A percentile compares a stretch with the other conserved stretches of the same genome.
Evolutionary conservation across 2,329 filamentous ascomycete genomes (phyloP).

Genomic region (Lomentospora prolificans): DNA sequence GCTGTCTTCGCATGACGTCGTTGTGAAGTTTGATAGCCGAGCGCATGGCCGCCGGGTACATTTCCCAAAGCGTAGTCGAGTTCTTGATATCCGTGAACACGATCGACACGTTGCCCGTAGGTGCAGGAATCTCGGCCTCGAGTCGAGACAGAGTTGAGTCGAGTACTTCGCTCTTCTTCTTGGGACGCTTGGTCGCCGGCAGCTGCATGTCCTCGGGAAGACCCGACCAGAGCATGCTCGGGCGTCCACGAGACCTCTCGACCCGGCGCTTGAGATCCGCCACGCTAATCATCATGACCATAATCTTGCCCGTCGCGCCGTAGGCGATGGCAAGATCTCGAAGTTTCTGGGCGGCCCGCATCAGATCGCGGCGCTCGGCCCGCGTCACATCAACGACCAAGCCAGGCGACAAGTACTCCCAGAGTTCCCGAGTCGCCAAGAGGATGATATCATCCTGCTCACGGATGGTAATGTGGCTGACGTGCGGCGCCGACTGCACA

Average conservation of each 20-base stretch:
- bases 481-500: conserved; percentile 82
- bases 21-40: conserved; percentile 97
- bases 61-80: conserved; percentile 93
- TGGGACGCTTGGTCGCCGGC: conserved; percentile 52
- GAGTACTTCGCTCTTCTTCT: conserved; percentile 57
- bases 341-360: conserved; percentile 90
- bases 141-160: conserved; percentile 82
- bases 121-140: conserved; percentile 83
- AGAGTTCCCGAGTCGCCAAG: conserved; percentile 83
- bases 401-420: conserved; percentile 86
- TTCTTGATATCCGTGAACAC: conserved; percentile 99
- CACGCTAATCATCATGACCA: conserved; percentile 98
- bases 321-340: conserved; percentile 93
- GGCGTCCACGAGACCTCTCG: conserved; percentile 66
- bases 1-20: conserved; percentile 86
- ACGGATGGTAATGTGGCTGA: conserved; percentile 66
- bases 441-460: conserved; percentile 92
- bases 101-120: conserved; percentile 81
- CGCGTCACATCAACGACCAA: conserved; percentile 86
- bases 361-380: conserved; percentile 77
- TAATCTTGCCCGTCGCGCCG: conserved; percentile 86
- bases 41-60: conserved; percentile 88
- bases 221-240: conserved; percentile 69
- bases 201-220: conserved; percentile 61
- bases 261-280: conserved; percentile 76